A percentile compares a stretch with the other conserved stretches of the same genome.
These are phyloP conservation scores for Naganishia vishniacii DNA, from an alignment of 768 basidiomycete species.

Conservation along the genomic window DNA sequence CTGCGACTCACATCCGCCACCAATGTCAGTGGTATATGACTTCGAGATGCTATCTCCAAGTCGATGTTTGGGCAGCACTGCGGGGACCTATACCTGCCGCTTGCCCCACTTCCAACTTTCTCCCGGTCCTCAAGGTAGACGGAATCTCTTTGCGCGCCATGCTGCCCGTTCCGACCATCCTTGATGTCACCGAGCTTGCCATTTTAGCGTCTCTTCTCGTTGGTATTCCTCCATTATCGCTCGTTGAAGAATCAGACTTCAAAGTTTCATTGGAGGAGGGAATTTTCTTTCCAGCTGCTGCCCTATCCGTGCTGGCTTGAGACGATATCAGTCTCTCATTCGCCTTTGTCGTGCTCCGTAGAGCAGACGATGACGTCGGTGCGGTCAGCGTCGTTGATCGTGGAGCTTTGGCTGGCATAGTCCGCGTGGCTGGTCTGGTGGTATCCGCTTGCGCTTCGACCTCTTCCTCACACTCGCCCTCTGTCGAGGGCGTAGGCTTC, in stretches of 20 bases:
- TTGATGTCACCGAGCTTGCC: neutral
- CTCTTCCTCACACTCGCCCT: neutral
- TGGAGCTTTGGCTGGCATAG: neutral
- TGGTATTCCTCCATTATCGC: neutral
- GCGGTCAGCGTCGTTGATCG: constrained; percentile 5
- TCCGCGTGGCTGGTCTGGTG: neutral
- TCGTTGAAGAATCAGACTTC: neutral
- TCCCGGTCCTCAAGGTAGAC: neutral
- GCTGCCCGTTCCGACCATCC: neutral
- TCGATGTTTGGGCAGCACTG: neutral
- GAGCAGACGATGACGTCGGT: constrained; percentile 12
- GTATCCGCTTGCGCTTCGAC: neutral
- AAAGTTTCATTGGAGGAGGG: neutral
- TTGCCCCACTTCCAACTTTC: constrained; percentile 18
- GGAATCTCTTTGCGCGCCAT: neutral
- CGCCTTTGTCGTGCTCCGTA: constrained; percentile 11
- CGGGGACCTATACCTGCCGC: constrained; percentile 20
- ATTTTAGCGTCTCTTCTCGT: too few species aligned
- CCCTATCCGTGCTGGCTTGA: neutral
- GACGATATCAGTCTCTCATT: neutral
- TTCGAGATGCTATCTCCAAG: too few species aligned
- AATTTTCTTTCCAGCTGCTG: neutral
- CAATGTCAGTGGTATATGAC: too few species aligned
- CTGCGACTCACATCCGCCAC: too few species aligned
- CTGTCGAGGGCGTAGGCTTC: constrained; percentile 1